These are phyloP conservation scores for Raddia distichophylla DNA, from an alignment of 176 grass and related monocot species.

Conservation along the genomic window DNA sequence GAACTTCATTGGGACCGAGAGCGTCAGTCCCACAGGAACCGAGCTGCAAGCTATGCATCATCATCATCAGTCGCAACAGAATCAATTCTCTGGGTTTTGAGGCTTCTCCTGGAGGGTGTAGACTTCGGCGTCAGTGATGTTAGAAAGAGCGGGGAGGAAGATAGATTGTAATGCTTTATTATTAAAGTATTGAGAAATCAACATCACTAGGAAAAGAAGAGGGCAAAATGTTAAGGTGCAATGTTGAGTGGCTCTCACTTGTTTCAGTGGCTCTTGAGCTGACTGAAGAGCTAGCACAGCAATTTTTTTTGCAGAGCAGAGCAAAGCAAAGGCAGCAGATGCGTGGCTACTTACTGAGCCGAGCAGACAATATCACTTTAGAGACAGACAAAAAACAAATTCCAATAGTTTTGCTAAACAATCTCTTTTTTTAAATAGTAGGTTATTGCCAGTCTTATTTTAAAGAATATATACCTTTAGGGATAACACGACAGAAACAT, in stretches of 20 bases:
- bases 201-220: conserved; percentile 36
- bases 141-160: conserved; percentile 40
- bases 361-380: conserved; percentile 54
- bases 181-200: conserved; percentile 60
- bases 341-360: conserved; percentile 49
- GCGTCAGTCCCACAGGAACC: conserved; percentile 60
- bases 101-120: conserved; percentile 43
- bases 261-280: conserved; percentile 65
- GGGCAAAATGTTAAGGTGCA: conserved; percentile 38
- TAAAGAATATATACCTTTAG: neutral
- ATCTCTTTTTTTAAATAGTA: neutral
- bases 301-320: conserved; percentile 35
- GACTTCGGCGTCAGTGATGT: conserved; percentile 45
- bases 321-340: conserved; percentile 37
- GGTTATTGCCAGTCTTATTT: conserved; percentile 5
- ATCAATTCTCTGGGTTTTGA: conserved; percentile 72
- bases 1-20: conserved; percentile 61
- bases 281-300: conserved; percentile 53
- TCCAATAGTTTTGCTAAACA: conserved; percentile 27
- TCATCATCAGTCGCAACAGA: conserved; percentile 55
- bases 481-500: neutral
- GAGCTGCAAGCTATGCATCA: conserved; percentile 63
- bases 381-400: conserved; percentile 28
- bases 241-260: conserved; percentile 44
- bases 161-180: conserved; percentile 56